Base-by-base conservation (phyloP, 2,329 filamentous ascomycete species). In the Colletotrichum tropicale region DNA sequence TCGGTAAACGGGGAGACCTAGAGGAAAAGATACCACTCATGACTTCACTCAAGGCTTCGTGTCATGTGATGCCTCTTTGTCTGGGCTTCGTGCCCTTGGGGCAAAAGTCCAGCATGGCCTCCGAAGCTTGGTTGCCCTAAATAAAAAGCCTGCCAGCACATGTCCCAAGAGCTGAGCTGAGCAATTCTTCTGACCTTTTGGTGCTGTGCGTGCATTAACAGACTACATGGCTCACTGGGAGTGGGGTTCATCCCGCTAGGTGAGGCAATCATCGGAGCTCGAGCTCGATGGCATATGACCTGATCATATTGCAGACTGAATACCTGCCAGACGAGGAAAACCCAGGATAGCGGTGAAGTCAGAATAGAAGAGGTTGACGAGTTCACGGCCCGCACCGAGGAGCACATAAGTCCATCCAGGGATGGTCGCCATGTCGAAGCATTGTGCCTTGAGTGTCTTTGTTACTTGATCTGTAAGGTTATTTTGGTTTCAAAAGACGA, bases 11-110 rank as follows among this genome's bases (percentile, higher is more conserved):
- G 65, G 26, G 48, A 67, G 48, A 67, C 48, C 43, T 56, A 26
- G 67, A 52, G 58, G 34, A 56, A 13, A 70, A 67, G 65, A 67
- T 67, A 67, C 65, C 65, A 67, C 65, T 56, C 65, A 67, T 48
- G 43, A 48, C 43, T 48, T 48, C 43, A 48, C 10, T 21, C 10
- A 48, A 48, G 43, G n/a, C 0, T 13, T 48, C 18, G 8, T 12
- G 6, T 7, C 6, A n/a, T 12, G 6, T 3, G 43, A 2, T 48
- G 43, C n/a, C n/a, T 21, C 4, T 10, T 48, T 21, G 10, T 48
- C 2, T n/a, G 43, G n/a, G 18, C 43, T 21, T 48, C 6, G 10
- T 13, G 43, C 3, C 21, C 18, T 48, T 6, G 0, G 38, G 36
- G 18, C 38, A 0, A 43, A 0, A 43, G 38, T n/a, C 3, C 38